phyloP scores from a whole-genome alignment of 352 stramenopile genomes.

The Phytophthora multivora region DNA sequence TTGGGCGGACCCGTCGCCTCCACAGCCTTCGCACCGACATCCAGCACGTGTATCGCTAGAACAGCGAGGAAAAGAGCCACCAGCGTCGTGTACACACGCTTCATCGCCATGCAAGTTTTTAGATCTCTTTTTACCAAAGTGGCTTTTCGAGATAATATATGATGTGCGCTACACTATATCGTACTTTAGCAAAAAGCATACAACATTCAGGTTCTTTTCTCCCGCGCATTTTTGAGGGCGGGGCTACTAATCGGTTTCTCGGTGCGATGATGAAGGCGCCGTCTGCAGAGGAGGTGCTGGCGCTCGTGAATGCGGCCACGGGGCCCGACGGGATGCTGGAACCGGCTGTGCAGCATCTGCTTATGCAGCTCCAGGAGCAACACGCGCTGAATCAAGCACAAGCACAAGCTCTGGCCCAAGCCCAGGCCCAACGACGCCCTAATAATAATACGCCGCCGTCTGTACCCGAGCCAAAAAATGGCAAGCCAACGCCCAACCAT shows the following conservation, averaged over 20 bases:
- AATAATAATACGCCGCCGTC: background rate
- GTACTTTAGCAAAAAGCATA: conserved; percentile 4
- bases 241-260: conserved; percentile 33
- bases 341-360: conserved; percentile 58
- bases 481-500: background rate
- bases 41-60: conserved; percentile 32
- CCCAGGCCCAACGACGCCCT: conserved; percentile 1
- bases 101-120: conserved; percentile 10
- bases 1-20: conserved; percentile 31
- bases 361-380: conserved; percentile 59
- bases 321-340: conserved; percentile 39
- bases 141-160: conserved; percentile 16
- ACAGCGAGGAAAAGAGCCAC: conserved; percentile 42
- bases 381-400: conserved; percentile 33
- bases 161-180: background rate
- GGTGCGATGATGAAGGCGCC: conserved; percentile 43
- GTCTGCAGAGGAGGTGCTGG: conserved; percentile 60
- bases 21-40: conserved; percentile 20
- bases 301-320: conserved; percentile 53
- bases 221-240: conserved; percentile 22
- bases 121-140: conserved; percentile 9
- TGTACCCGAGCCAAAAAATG: conserved; percentile 6
- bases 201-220: background rate
- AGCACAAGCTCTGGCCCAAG: conserved; percentile 22
- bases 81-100: conserved; percentile 38